Evolutionary conservation across 2,329 filamentous ascomycete genomes (phyloP), one percentile per base, ranked within the genome.

Genomic region (Fusarium protoensiforme): DNA sequence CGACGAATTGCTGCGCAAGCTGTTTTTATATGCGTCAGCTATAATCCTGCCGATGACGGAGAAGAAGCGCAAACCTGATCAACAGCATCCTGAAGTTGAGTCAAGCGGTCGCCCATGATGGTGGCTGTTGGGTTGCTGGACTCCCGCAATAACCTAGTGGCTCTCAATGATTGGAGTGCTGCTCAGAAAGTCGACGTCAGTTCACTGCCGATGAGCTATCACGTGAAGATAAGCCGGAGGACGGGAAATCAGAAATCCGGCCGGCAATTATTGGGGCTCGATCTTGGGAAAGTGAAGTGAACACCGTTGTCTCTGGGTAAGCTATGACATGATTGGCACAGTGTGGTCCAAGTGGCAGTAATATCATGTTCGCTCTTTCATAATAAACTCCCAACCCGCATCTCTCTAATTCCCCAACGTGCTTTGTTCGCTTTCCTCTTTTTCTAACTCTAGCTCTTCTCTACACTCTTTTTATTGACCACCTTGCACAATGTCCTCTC

Each of bases 71-170:
- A 36, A 84, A 94, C 93, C 87, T 95, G 91, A 79, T 96, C 94
- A 69, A 96, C 90, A 82, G 93, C 92, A 84, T 96, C 93, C 83
- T 97, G 94, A 66, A 96, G 87, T 81, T 96, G 94, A 1, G 94
- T 96, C 66, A 97, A 87, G 71, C 92, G 87, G 80, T 97, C 94
- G 31, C 89, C 88, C 91, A 94, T 94, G 8, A 72, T 82, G 71
- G n/a, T 51, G 27, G 46, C 35, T 67, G 57, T 67, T 39, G 54
- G 43, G 20, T 41, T 64, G 33, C 59, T 24, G 18, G 43, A 11
- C 63, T 53, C 29, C 54, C 54, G 33, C 33, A 33, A 57, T 35
- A 22, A n/a, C 24, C 24, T n/a, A 16, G 20, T 27, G 27, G 41
- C 22, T 46, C 41, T 46, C 41, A 46, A 43, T 27, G 41, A 27